Conservation (phyloP, 345 rosid species). For the Zanthoxylum bungeanum region DNA sequence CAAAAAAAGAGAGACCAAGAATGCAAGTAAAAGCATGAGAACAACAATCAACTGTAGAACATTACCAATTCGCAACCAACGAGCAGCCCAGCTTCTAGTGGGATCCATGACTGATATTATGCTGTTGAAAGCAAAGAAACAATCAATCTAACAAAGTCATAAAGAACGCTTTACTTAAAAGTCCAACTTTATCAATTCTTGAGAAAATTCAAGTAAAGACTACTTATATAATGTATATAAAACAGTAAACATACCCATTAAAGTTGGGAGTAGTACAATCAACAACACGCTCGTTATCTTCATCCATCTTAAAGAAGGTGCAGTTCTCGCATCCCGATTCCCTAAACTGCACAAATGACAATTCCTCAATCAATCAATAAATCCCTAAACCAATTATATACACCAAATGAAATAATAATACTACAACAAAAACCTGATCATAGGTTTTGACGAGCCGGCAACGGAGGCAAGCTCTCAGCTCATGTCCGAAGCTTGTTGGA, state of each 20-base stretch:
- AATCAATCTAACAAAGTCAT: not conserved
- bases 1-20: not conserved
- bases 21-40: not conserved
- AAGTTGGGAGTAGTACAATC: slow-evolving; percentile 89
- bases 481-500: slow-evolving; percentile 92
- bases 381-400: not conserved
- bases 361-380: not conserved
- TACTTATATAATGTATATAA: not conserved
- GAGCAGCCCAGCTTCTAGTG: slow-evolving; percentile 91
- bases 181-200: not conserved
- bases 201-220: not conserved
- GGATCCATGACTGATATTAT: slow-evolving; percentile 98
- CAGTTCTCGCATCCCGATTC: slow-evolving; percentile 91
- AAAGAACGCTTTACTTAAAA: not conserved
- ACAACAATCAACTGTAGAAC: not conserved
- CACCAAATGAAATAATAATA: not conserved
- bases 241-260: slow-evolving; percentile 47
- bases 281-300: slow-evolving; percentile 73
- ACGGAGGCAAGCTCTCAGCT: slow-evolving; percentile 84
- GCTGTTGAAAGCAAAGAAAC: slow-evolving; percentile 28
- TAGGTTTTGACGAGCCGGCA: slow-evolving; percentile 89
- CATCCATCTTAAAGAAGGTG: slow-evolving; percentile 85
- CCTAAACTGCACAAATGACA: slow-evolving; percentile 38
- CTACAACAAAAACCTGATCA: slow-evolving; percentile 53
- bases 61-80: slow-evolving; percentile 95